Base-by-base conservation (phyloP, 163 green algal genomes). In the Scenedesmus sp. region DNA sequence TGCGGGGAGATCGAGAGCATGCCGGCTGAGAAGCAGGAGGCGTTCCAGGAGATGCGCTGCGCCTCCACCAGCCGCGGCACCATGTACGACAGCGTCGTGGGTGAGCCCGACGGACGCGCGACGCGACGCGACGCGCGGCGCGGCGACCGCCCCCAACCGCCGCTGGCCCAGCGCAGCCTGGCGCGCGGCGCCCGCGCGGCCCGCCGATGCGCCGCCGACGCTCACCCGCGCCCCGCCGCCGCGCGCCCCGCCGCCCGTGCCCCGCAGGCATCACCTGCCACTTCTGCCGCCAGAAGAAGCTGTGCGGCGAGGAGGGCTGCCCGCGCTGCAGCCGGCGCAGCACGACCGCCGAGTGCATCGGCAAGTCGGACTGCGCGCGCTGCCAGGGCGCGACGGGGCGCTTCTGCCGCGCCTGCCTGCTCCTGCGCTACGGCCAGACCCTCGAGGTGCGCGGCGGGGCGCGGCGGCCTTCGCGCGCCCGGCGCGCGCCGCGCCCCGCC, bases 261-360 rank as follows among this genome's bases (percentile, higher is more conserved):
- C 2, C 54, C 60, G 56, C 72, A 80, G 91, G 91, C 58, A 87
- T 94, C 83, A 88, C 77, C 33, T 95, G 91, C 87, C 89, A 95
- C 78, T 95, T 95, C 78, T 93, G 91, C 85, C 81, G 91, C 9
- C 91, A 95, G 86, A 95, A 95, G 84, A 94, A 91, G 89, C 83
- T 94, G 65, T 95, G 91, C 73, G 84, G 83, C 0, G 89, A 94
- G 85, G 57, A 75, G 22, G 81, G 81, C 71, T 95, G 91, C 83
- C 79, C 71, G 0, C 86, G 89, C 70, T 95, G 91, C 86, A 72
- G 31, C 34, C 34, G 65, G 33, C 83, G 86, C 54, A 81, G 89
- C 82, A 62, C 66, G 3, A 70, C 74, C 28, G 69, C 78, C 72
- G 71, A 84, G 56, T 95, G 91, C 86, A 83, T 88, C 13, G 90